A percentile compares a stretch with the other conserved stretches of the same genome.
Conservation (phyloP, 345 rosid species). For the Ceriops decandra region DNA sequence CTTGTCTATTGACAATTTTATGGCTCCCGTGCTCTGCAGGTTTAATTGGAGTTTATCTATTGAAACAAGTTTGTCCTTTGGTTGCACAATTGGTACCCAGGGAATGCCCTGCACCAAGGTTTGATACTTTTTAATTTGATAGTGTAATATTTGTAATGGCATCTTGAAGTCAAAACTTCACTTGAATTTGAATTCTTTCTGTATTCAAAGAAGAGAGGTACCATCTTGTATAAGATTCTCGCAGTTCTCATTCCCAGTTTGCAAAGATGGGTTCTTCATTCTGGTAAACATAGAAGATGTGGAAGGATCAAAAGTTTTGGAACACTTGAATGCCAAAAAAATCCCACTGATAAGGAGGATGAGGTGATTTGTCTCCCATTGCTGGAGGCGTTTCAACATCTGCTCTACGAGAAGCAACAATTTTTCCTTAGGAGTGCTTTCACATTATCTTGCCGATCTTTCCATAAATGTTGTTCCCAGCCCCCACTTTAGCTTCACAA, state of each 20-base stretch:
- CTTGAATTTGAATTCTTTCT: slow-evolving; percentile 17
- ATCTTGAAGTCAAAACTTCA: slow-evolving; percentile 17
- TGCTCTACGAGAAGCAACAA: not conserved
- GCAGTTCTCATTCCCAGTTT: slow-evolving; percentile 14
- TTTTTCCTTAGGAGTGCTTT: not conserved
- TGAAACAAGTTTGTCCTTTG: slow-evolving; percentile 6
- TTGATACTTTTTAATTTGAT: slow-evolving; percentile 15
- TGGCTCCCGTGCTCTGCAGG: slow-evolving; percentile 18
- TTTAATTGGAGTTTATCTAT: slow-evolving; percentile 10
- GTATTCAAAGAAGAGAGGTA: slow-evolving; percentile 16
- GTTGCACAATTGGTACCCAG: slow-evolving; percentile 9
- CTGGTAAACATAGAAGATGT: slow-evolving; percentile 6
- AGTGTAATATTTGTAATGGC: slow-evolving; percentile 22
- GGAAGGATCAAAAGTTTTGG: slow-evolving; percentile 4
- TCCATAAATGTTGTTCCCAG: too few relatives aligned
- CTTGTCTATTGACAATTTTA: not conserved
- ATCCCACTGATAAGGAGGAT: not conserved
- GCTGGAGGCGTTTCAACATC: not conserved
- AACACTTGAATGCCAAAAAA: slow-evolving; percentile 2
- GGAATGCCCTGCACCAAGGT: slow-evolving; percentile 20
- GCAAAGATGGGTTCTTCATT: slow-evolving; percentile 20
- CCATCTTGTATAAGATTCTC: slow-evolving; percentile 19
- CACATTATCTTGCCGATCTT: too few relatives aligned
- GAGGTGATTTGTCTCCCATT: not conserved
- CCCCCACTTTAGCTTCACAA: too few relatives aligned